Conservation (phyloP, 2,329 filamentous ascomycete genomes). For the Monosporascus sp. region DNA sequence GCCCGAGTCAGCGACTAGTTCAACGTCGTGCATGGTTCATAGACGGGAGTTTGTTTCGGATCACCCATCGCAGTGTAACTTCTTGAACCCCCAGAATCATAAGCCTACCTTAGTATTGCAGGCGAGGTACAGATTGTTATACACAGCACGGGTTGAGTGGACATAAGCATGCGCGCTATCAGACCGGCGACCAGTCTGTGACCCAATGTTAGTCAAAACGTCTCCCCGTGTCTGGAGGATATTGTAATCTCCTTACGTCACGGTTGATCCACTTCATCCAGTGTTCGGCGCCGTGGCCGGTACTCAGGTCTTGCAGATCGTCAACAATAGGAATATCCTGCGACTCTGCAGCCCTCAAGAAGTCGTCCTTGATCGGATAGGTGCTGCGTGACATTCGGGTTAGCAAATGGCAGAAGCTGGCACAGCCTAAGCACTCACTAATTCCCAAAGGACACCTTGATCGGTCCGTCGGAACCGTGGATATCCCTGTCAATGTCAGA, state of each 20-base stretch:
- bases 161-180: conserved; percentile 75
- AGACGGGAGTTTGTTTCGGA: too few species aligned
- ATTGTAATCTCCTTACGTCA: conserved; percentile 33
- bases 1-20: neutral
- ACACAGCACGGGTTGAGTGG: conserved; percentile 65
- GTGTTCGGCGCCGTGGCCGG: conserved; percentile 68
- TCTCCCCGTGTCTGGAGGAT: neutral
- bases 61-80: too few species aligned
- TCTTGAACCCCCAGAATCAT: neutral
- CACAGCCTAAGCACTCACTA: conserved; percentile 35
- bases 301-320: conserved; percentile 67
- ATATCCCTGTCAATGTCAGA: conserved; percentile 42
- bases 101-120: conserved; percentile 63
- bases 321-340: conserved; percentile 71
- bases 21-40: too few species aligned
- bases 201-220: neutral
- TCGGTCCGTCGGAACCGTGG: conserved; percentile 74
- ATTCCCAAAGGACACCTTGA: conserved; percentile 78
- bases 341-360: conserved; percentile 65
- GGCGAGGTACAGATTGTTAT: conserved; percentile 66
- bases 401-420: conserved; percentile 6
- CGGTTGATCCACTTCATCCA: conserved; percentile 85
- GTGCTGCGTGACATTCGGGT: conserved; percentile 34
- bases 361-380: conserved; percentile 78
- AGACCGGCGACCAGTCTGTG: conserved; percentile 60